A percentile compares a stretch with the other conserved stretches of the same genome.
Evolutionary conservation across 495 filamentous ascomycete genomes (phyloP).

Genomic region (Saxophila tyrrhenica): DNA sequence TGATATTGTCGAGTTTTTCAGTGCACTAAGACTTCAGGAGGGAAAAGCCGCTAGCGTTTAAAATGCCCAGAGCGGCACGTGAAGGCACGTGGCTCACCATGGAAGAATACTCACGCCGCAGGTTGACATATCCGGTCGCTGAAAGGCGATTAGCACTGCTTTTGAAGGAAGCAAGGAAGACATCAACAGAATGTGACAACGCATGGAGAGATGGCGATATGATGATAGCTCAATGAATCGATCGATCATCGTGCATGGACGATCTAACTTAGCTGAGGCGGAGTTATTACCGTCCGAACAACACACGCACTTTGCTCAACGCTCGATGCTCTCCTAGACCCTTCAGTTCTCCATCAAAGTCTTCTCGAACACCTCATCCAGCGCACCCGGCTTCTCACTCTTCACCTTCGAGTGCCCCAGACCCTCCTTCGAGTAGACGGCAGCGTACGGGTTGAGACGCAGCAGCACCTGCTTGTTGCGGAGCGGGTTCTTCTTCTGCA

Average conservation of each 20-base stretch:
- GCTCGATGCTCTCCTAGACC: not conserved
- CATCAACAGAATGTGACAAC: too few species aligned
- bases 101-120: too few species aligned
- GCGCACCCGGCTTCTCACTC: conserved; percentile 38
- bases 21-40: too few species aligned
- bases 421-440: conserved; percentile 72
- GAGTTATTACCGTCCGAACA: not conserved
- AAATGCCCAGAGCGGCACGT: too few species aligned
- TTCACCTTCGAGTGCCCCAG: conserved; percentile 53
- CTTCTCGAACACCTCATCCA: conserved; percentile 7
- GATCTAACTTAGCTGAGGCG: not conserved
- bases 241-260: not conserved
- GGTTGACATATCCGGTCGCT: too few species aligned
- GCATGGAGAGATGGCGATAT: too few species aligned
- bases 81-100: too few species aligned
- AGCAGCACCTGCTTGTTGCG: conserved; percentile 95
- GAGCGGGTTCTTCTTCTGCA: conserved; percentile 99
- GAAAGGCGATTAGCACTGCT: too few species aligned
- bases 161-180: too few species aligned
- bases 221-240: not conserved
- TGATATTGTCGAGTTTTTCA: too few species aligned
- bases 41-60: too few species aligned
- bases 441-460: conserved; percentile 92
- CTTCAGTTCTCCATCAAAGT: conserved; percentile 16
- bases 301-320: not conserved